A percentile compares a stretch with the other conserved stretches of the same genome.
Evolutionary conservation across 2,329 filamentous ascomycete genomes (phyloP).

Genomic region (Fonsecaea pedrosoi): DNA sequence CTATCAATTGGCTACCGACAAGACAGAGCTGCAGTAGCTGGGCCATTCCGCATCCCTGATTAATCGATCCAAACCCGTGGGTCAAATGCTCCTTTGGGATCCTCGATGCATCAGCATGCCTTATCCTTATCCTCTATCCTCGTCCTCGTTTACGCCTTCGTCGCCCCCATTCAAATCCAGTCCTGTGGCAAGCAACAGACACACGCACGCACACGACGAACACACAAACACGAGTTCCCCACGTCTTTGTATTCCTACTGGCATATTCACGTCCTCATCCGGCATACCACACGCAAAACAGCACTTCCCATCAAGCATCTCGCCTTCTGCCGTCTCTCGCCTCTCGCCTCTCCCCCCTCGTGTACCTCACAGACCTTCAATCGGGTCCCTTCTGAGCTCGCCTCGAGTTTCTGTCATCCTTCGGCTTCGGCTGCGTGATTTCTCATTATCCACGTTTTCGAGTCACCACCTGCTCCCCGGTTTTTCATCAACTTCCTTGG

Average conservation of each 20-base stretch:
- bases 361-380: constrained; percentile 14
- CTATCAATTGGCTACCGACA: constrained; percentile 33
- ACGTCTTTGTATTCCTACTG: not conserved
- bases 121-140: not conserved
- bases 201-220: not conserved
- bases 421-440: constrained; percentile 36
- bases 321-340: constrained; percentile 8
- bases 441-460: constrained; percentile 40
- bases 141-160: not conserved
- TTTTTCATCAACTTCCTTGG: not conserved
- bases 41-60: constrained; percentile 14
- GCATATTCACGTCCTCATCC: constrained; percentile 1
- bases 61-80: constrained; percentile 19
- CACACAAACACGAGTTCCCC: constrained; percentile 6
- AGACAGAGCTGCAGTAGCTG: constrained; percentile 15
- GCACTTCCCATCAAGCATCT: constrained; percentile 2
- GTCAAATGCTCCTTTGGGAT: constrained; percentile 8
- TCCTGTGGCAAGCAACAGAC: constrained; percentile 3
- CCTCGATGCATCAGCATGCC: not conserved
- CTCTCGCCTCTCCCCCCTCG: constrained; percentile 6
- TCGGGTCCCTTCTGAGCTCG: constrained; percentile 4
- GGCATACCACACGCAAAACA: not conserved
- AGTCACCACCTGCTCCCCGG: constrained; percentile 30
- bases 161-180: constrained; percentile 5
- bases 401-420: constrained; percentile 31